phyloP scores from a whole-genome alignment of 2,329 filamentous ascomycete genomes.

The Paecilomyces dactylethromorphus region DNA sequence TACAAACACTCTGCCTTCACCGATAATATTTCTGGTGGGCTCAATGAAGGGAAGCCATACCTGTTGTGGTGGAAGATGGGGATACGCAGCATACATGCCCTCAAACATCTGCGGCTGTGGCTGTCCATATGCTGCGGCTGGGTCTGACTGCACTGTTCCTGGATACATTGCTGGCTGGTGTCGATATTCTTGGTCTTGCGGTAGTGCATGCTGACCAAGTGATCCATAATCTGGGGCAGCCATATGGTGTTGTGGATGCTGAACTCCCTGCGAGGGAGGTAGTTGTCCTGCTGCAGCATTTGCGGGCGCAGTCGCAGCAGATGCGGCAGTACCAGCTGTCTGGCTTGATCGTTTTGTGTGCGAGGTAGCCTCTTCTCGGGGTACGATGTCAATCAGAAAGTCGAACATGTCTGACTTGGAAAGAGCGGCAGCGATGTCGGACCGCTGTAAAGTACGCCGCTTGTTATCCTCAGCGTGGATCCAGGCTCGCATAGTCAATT shows the following conservation, averaged over 20 bases:
- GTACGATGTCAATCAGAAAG: slow-evolving; percentile 97
- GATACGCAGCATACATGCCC: slow-evolving; percentile 74
- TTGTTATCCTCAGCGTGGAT: slow-evolving; percentile 99
- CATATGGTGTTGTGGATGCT: slow-evolving; percentile 50
- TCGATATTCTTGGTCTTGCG: slow-evolving; percentile 71
- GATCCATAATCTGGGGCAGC: slow-evolving; percentile 52
- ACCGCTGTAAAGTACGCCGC: slow-evolving; percentile 85
- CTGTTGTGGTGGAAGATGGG: slow-evolving; percentile 74
- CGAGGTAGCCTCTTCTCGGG: slow-evolving; percentile 82
- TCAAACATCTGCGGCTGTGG: slow-evolving; percentile 72
- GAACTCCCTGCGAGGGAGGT: slow-evolving; percentile 41
- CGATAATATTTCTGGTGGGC: slow-evolving; percentile 1
- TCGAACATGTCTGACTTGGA: slow-evolving; percentile 99
- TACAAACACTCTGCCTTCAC: too few relatives aligned
- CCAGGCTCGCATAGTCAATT: slow-evolving; percentile 98
- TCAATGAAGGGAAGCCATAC: slow-evolving; percentile 44
- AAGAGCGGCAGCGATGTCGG: slow-evolving; percentile 90
- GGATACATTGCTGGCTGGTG: slow-evolving; percentile 75
- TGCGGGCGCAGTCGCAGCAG: slow-evolving; percentile 25
- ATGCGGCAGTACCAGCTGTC: slow-evolving; percentile 42
- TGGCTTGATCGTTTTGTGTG: slow-evolving; percentile 69
- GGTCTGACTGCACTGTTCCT: slow-evolving; percentile 67
- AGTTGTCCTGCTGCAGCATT: slow-evolving; percentile 26
- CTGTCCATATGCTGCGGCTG: slow-evolving; percentile 67
- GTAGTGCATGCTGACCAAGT: slow-evolving; percentile 57